A percentile compares a stretch with the other conserved stretches of the same genome.
Evolutionary conservation across 2,329 filamentous ascomycete species (phyloP).

Genomic region (Sclerotinia sclerotiorum): DNA sequence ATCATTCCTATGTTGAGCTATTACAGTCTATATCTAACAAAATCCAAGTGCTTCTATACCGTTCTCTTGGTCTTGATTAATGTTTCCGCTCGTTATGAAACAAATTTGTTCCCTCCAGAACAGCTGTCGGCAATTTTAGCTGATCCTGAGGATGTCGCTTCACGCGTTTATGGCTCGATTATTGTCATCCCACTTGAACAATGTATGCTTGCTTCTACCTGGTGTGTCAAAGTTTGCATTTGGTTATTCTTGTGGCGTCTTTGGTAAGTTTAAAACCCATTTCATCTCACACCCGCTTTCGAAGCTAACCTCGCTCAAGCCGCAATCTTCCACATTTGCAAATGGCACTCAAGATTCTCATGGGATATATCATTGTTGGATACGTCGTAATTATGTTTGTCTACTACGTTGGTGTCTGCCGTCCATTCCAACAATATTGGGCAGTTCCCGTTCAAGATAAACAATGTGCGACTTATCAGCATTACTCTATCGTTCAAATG

Average conservation of each 20-base stretch:
- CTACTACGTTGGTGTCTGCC: conserved; percentile 48
- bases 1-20: not conserved
- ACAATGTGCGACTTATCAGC: conserved; percentile 52
- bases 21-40: conserved; percentile 1
- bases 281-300: not conserved
- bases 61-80: conserved; percentile 42
- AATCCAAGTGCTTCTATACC: conserved; percentile 41
- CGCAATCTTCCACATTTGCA: conserved; percentile 25
- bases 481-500: conserved; percentile 58
- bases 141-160: conserved; percentile 44
- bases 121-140: conserved; percentile 40
- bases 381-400: conserved; percentile 43
- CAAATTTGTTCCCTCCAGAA: conserved; percentile 44
- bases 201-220: conserved; percentile 49
- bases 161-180: conserved; percentile 47
- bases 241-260: conserved; percentile 45
- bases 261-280: conserved; percentile 25
- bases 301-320: conserved; percentile 20
- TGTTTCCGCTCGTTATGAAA: conserved; percentile 42
- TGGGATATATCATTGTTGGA: conserved; percentile 48
- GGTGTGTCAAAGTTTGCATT: conserved; percentile 54
- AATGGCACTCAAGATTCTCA: conserved; percentile 48
- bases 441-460: conserved; percentile 49
- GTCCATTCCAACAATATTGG: conserved; percentile 57
- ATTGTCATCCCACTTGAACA: conserved; percentile 51